Conservation (phyloP, 1,139 yeast species). For the Sugiyamaella japonica region DNA sequence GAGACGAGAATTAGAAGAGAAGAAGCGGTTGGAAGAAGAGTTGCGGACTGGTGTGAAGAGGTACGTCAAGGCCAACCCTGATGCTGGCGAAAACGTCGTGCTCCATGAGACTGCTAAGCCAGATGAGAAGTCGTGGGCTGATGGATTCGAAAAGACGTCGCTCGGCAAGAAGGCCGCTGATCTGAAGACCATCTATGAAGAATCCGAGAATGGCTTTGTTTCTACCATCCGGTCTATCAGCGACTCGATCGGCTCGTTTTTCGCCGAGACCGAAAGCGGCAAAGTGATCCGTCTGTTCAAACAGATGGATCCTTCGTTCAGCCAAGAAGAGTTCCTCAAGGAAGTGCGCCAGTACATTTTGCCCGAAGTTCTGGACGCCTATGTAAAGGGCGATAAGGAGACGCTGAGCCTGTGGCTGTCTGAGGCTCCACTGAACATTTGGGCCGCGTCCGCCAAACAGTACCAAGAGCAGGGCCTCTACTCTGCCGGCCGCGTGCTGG, state of each 20-base stretch:
- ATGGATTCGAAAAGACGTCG: slow-evolving; percentile 62
- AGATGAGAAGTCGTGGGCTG: slow-evolving; percentile 58
- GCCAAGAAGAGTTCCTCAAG: slow-evolving; percentile 72
- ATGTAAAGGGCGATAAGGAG: slow-evolving; percentile 84
- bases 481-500: slow-evolving; percentile 89
- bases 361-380: slow-evolving; percentile 95
- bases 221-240: slow-evolving; percentile 76
- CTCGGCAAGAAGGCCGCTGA: slow-evolving; percentile 66
- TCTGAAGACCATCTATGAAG: slow-evolving; percentile 71
- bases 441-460: slow-evolving; percentile 92
- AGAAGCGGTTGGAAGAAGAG: slow-evolving; percentile 51
- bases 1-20: slow-evolving; percentile 53
- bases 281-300: slow-evolving; percentile 83
- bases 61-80: slow-evolving; percentile 71
- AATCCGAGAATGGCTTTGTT: slow-evolving; percentile 89
- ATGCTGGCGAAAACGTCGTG: slow-evolving; percentile 83
- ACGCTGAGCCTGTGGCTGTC: slow-evolving; percentile 88
- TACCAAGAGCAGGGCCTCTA: slow-evolving; percentile 88
- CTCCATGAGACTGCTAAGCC: slow-evolving; percentile 84
- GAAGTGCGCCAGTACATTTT: slow-evolving; percentile 90
- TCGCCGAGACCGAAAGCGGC: slow-evolving; percentile 96
- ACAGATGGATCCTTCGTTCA: slow-evolving; percentile 87
- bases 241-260: slow-evolving; percentile 81
- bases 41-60: slow-evolving; percentile 56
- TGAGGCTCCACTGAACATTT: slow-evolving; percentile 95